phyloP scores from a whole-genome alignment of 768 basidiomycete species.

The Calocybe indica region DNA sequence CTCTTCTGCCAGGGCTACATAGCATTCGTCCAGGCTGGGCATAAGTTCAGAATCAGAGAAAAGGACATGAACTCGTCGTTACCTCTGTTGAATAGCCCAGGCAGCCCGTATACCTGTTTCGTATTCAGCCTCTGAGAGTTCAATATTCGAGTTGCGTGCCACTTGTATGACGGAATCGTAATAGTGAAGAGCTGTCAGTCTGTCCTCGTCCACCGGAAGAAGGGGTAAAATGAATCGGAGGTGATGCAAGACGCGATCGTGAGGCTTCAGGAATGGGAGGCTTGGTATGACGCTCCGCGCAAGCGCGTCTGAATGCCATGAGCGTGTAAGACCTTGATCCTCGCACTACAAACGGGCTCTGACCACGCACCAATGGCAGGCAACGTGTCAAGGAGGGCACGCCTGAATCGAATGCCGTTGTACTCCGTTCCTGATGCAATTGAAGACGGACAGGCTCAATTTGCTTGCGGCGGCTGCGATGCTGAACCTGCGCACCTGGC shows the following conservation, averaged over 20 bases:
- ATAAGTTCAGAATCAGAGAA: background rate
- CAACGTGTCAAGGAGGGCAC: conserved; percentile 66
- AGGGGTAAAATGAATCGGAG: conserved; percentile 73
- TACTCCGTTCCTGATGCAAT: conserved; percentile 44
- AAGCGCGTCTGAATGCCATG: conserved; percentile 44
- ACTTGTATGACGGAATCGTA: conserved; percentile 76
- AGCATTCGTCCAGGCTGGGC: background rate
- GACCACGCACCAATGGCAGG: conserved; percentile 53
- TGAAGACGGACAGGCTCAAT: background rate
- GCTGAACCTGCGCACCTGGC: conserved; percentile 40
- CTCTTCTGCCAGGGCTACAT: too few species aligned
- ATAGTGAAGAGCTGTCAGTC: conserved; percentile 65
- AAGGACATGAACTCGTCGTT: conserved; percentile 12
- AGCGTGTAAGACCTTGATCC: too few species aligned
- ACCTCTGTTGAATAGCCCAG: conserved; percentile 58
- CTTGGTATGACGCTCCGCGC: conserved; percentile 71
- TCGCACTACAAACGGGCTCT: conserved; percentile 4
- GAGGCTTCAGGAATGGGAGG: conserved; percentile 63
- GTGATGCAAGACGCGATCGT: conserved; percentile 73
- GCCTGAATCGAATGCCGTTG: conserved; percentile 58
- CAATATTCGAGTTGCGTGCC: conserved; percentile 52
- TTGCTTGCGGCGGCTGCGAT: conserved; percentile 1
- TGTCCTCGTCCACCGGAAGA: conserved; percentile 50
- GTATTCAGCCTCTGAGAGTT: conserved; percentile 66
- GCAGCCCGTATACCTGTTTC: conserved; percentile 56